Evolutionary conservation across 139 green algal species (phyloP), one percentile per base, ranked within the genome.

Genomic region (Volvox africanus): DNA sequence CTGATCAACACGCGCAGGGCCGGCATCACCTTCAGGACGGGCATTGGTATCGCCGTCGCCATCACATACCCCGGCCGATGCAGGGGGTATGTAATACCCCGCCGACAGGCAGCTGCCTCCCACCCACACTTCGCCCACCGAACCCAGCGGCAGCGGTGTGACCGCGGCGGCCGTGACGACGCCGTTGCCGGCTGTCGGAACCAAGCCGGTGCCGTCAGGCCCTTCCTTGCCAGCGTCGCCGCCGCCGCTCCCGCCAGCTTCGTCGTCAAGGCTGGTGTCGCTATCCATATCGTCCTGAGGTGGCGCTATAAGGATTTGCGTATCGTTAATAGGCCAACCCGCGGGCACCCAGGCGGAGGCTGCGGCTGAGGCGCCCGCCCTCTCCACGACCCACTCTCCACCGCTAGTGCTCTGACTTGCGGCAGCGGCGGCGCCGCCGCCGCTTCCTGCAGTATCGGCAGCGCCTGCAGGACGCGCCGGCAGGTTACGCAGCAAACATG

Each of bases 101-200:
- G 78, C 89, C 1, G 92, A 91, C 17, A 97, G 20, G n/a, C 92
- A 93, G 0, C 44, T 24, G 35, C 94, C 95, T 13, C 75, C 84
- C 1, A 97, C 91, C 32, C 89, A 93, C 71, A 97, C 95, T 89
- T 96, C 92, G 0, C 95, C 94, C 35, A 93, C 76, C 1, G 69
- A 21, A 24, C 92, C 89, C 30, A 28, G 30, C 12, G 73, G 75
- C 55, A 83, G 73, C 55, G 86, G 75, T 33, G 2, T 17, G 13
- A 90, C 71, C 14, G 26, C 3, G 0, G 33, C 35, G 20, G 78
- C 81, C 28, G n/a, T 62, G 33, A 11, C 55, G 61, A 5, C 65
- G 82, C 62, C 82, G 62, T 9, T 35, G 24, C 82, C 82, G 22
- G 33, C 55, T 19, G 78, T 33, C 16, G 77, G 2, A n/a, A 32